Evolutionary conservation across 139 green algal genomes (phyloP).

Genomic region (Volvox africanus): DNA sequence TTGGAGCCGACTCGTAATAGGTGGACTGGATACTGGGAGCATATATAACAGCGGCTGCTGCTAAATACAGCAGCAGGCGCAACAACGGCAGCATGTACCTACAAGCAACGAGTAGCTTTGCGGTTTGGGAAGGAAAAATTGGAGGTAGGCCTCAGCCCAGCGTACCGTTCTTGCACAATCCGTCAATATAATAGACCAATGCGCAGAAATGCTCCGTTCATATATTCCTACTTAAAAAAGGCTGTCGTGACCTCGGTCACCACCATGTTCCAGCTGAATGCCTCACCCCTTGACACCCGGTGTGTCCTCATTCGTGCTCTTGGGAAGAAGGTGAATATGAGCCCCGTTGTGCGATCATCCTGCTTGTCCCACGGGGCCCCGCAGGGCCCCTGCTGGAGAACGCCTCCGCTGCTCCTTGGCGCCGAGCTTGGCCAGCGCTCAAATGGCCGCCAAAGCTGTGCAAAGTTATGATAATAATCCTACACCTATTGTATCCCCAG

Average conservation of each 20-base stretch:
- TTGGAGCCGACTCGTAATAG: not conserved
- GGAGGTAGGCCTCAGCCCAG: no score
- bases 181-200: no score
- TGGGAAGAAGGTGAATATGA: not conserved
- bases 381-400: conserved; percentile 19
- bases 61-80: conserved; percentile 45
- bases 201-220: no score
- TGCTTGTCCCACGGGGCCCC: conserved; percentile 11
- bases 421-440: conserved; percentile 2
- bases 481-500: not conserved
- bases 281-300: not conserved
- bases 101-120: not conserved
- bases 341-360: not conserved
- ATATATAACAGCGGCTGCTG: conserved; percentile 12
- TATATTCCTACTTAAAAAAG: no score
- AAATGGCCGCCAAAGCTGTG: not conserved
- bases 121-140: not conserved
- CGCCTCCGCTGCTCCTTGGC: conserved; percentile 19
- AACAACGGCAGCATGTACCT: conserved; percentile 49
- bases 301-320: conserved; percentile 22
- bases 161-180: no score
- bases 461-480: not conserved
- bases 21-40: not conserved
- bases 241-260: no score
- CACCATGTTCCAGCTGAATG: no score